Base-by-base conservation (phyloP, 495 filamentous ascomycete genomes). In the Penicillium salamii region DNA sequence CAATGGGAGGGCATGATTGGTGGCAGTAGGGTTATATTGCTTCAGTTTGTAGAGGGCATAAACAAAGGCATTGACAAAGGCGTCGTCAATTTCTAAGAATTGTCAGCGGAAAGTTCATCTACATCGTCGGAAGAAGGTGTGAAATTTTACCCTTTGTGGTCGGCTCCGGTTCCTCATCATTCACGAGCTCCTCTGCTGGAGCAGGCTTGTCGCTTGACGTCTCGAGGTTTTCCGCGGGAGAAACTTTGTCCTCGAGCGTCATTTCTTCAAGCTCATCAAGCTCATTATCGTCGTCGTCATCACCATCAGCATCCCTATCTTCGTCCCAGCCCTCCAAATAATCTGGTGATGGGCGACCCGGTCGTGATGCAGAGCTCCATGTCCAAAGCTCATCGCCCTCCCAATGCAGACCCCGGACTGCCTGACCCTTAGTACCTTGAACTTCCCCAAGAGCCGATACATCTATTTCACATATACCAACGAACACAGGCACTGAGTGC, bases 341-440 rank as follows among this genome's bases (percentile, higher is more conserved):
- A 33, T 79, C 78, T 0, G 80, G 80, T 31, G 78, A 61, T 15
- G 63, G 58, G 8, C 70, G 66, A 12, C 81, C 82, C 18, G 78
- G 71, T 21, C 73, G 78, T 20, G 80, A 81, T 17, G 65, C 71
- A 21, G 78, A 63, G 54, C 78, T 82, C 81, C 81, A 84, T 1
- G 76, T 76, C 80, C 85, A 89, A 33, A 87, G 55, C 67, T 89
- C 86, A 75, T 89, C 86, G 0, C 86, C 86, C 50, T 79, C 77
- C 86, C 86, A 89, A 59, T 89, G 86, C 29, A 86, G 62, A 13
- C 79, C 80, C 40, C 79, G 68, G 18, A 89, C 86, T 6, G 86
- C 86, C 60, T 81, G 79, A 2, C 86, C 86, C 63, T 85, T 87
- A 17, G 75, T 69, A 0, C 86, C 86, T 52, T 78, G 75, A 1